Conservation (phyloP, 2,329 filamentous ascomycete species). For the Alternaria sp. region DNA sequence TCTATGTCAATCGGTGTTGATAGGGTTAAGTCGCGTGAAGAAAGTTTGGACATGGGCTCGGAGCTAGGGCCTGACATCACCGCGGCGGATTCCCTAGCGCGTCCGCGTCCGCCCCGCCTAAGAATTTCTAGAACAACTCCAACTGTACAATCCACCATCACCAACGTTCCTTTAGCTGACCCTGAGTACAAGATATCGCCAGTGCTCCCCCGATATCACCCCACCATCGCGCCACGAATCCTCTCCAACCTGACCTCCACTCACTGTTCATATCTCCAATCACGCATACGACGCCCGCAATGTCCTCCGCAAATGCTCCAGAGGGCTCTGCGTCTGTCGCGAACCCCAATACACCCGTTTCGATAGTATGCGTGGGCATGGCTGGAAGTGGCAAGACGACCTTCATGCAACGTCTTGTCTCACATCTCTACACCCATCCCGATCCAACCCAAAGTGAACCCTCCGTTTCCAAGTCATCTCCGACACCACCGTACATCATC, state of each 20-base stretch:
- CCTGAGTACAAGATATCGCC: background rate
- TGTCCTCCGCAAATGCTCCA: conserved; percentile 50
- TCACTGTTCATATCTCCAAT: background rate
- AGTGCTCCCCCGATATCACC: background rate
- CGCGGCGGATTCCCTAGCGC: conserved; percentile 24
- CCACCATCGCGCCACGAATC: background rate
- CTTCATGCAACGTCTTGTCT: conserved; percentile 98
- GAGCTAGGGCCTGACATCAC: conserved; percentile 41
- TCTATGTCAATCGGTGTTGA: background rate
- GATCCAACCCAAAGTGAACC: conserved; percentile 53
- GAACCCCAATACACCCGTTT: conserved; percentile 62
- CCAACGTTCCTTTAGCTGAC: conserved; percentile 16
- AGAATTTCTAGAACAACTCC: conserved; percentile 39
- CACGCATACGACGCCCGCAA: conserved; percentile 36
- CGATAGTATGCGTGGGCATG: conserved; percentile 96
- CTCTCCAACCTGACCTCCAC: background rate
- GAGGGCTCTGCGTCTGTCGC: conserved; percentile 23
- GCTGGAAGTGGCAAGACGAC: conserved; percentile 99
- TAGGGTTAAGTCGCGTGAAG: conserved; percentile 8
- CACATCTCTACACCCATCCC: conserved; percentile 82
- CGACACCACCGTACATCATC: conserved; percentile 84
- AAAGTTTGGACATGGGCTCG: conserved; percentile 19
- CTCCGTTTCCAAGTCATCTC: conserved; percentile 38
- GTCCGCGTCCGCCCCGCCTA: conserved; percentile 38
- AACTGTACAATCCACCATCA: background rate